Base-by-base conservation (phyloP, 2,329 filamentous ascomycete species). In the Pseudogymnoascus sp. region DNA sequence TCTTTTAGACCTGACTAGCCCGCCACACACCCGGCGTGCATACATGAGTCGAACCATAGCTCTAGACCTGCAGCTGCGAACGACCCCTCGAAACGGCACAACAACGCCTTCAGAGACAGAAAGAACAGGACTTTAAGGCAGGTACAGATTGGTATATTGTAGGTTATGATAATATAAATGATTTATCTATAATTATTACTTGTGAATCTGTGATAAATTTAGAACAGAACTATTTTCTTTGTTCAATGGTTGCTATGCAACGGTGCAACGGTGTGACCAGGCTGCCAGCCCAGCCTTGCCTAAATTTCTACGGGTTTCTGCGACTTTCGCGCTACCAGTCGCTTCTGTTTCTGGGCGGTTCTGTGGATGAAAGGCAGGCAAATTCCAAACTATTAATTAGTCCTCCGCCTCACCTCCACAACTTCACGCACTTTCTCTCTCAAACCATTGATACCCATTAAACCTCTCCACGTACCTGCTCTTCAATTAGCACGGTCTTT, bases 341-440 rank as follows among this genome's bases (percentile, higher is more conserved):
- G 58, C 58, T 59, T 59, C 58, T 41, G 48, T 59, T 59, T 59
- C 58, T 41, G 58, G 58, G 58, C 58, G 58, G 38, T 59, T 59
- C 58, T 59, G 58, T 59, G 58, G 58, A 39, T 31, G 33, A 59
- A 38, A 33, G n/a, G 21, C 21, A 41, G 35, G 35, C 58, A 59
- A 59, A 59, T 59, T 59, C 58, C 58, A 59, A 59, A 59, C 58
- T 59, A 59, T 41, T 59, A 59, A 59, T 59, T 39, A 59, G 38
- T 59, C 58, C 58, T 55, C 48, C 58, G 38, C 58, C 38, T 41
- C 58, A 59, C 58, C 58, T 27, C 58, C 27, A 41, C 58, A 59
- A 39, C 58, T 59, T 59, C 35, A 59, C 17, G 38, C 38, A 59
- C 35, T 41, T 39, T 41, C 38, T 59, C 38, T 59, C 58, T 39